Conservation (phyloP, 208 protist genomes). For the Naegleria lovaniensis region DNA sequence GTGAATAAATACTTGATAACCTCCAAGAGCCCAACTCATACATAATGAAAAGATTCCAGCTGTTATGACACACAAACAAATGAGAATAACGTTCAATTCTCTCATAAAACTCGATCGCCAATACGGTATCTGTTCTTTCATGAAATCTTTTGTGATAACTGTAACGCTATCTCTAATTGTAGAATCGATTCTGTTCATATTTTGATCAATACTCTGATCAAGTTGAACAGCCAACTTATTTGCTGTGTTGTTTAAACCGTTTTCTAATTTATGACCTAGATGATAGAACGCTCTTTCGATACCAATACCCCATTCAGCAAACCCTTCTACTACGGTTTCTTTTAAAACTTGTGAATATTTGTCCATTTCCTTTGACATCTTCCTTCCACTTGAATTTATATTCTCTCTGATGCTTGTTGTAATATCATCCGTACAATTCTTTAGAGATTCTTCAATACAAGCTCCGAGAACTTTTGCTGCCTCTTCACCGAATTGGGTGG, state of each 20-base stretch:
- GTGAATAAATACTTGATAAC: neutral
- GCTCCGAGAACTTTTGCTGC: neutral
- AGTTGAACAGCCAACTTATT: neutral
- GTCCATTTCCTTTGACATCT: neutral
- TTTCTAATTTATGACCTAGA: constrained; percentile 22
- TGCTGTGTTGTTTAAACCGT: neutral
- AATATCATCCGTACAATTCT: constrained; percentile 14
- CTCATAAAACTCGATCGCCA: neutral
- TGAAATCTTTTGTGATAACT: neutral
- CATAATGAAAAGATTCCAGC: neutral
- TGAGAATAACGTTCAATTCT: neutral
- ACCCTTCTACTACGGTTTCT: constrained; percentile 7
- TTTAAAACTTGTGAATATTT: neutral
- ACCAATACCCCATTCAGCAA: constrained; percentile 23
- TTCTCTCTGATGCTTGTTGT: neutral
- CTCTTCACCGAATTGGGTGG: neutral
- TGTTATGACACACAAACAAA: neutral
- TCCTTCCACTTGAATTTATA: neutral
- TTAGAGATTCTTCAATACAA: constrained; percentile 5
- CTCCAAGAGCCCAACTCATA: neutral
- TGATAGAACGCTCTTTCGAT: constrained; percentile 20
- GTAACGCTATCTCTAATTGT: neutral
- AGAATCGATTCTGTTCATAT: neutral
- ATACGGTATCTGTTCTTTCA: neutral
- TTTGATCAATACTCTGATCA: neutral